Conservation (phyloP, 2,329 filamentous ascomycete species). For the Madurella mycetomatis region DNA sequence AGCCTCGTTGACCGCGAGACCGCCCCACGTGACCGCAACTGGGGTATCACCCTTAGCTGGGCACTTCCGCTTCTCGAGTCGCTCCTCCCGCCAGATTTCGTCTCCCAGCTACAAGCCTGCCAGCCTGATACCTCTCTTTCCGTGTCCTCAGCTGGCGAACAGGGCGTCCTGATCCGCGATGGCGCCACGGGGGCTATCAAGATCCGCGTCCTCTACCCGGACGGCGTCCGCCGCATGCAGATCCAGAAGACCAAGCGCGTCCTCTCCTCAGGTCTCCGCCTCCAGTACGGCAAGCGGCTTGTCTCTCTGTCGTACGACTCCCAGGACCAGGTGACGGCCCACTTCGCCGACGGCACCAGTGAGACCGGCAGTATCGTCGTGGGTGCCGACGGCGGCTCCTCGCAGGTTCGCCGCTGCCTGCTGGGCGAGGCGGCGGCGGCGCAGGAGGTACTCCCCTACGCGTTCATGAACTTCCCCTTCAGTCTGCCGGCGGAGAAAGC, state of each 20-base stretch:
- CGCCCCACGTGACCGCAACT: conserved; percentile 8
- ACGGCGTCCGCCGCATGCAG: conserved; percentile 11
- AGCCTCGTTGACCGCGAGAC: conserved; percentile 6
- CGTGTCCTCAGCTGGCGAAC: not conserved
- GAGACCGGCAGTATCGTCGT: conserved; percentile 3
- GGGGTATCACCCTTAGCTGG: conserved; percentile 11
- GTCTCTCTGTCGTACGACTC: conserved; percentile 1
- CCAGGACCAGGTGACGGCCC: not conserved
- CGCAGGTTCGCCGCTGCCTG: conserved; percentile 12
- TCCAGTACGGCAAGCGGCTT: conserved; percentile 15
- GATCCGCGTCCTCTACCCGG: conserved; percentile 6
- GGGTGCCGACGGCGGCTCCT: conserved; percentile 10
- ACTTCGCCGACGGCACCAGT: conserved; percentile 10
- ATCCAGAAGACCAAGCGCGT: conserved; percentile 12
- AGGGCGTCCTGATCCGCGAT: conserved; percentile 9
- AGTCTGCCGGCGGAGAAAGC: conserved; percentile 11
- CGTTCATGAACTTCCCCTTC: conserved; percentile 17
- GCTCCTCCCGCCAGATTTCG: conserved; percentile 3
- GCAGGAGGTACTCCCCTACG: conserved; percentile 13
- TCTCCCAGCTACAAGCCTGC: conserved; percentile 1
- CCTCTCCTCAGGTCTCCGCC: conserved; percentile 2
- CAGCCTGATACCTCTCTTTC: conserved; percentile 10
- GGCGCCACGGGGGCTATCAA: conserved; percentile 5
- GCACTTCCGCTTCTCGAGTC: conserved; percentile 2
- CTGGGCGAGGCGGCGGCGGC: conserved; percentile 11